phyloP scores from a whole-genome alignment of 2,329 filamentous ascomycete species.

The Aspergillus sp. region DNA sequence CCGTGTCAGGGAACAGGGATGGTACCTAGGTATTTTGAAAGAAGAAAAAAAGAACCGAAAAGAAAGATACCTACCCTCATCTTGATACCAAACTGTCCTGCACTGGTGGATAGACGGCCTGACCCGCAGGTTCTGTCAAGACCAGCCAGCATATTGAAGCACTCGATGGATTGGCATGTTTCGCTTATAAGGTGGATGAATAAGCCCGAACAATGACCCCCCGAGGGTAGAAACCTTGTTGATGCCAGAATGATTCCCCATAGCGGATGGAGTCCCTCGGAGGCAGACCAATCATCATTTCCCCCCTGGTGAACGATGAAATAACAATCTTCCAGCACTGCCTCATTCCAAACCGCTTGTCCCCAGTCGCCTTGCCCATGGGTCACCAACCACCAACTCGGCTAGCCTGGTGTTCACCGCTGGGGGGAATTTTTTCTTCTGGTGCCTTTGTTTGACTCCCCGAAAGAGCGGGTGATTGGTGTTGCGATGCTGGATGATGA shows the following conservation, averaged over 20 bases:
- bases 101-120: too few species aligned
- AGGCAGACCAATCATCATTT: neutral
- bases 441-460: neutral
- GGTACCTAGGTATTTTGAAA: too few species aligned
- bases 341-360: constrained; percentile 18
- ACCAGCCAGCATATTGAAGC: too few species aligned
- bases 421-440: constrained; percentile 3
- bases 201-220: neutral
- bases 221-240: neutral
- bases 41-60: neutral
- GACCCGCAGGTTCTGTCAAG: too few species aligned
- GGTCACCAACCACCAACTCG: constrained; percentile 14
- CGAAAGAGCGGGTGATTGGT: neutral
- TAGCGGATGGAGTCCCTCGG: neutral
- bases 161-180: neutral
- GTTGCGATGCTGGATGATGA: neutral
- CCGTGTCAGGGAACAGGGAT: neutral
- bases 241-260: neutral
- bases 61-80: too few species aligned
- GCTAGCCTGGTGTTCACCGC: constrained; percentile 19
- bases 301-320: neutral
- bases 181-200: neutral
- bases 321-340: constrained; percentile 18
- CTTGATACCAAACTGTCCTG: too few species aligned
- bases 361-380: constrained; percentile 11